These are phyloP conservation scores for Aaosphaeria arxii DNA, from an alignment of 2,329 filamentous ascomycete genomes.

Conservation along the genomic window DNA sequence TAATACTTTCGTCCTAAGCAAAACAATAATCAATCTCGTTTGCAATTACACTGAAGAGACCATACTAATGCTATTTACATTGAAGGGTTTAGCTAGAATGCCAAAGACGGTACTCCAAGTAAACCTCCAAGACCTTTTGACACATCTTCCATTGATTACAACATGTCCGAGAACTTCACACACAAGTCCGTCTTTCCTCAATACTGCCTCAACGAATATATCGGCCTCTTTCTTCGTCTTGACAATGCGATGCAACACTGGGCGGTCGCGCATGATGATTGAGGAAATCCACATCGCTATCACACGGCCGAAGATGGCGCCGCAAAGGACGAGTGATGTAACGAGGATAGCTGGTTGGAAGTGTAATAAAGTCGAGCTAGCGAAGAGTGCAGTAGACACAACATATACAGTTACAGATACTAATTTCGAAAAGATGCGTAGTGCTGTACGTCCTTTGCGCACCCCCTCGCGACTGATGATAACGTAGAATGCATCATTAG, in stretches of 20 bases:
- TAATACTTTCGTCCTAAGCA: too few species aligned
- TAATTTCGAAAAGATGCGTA: not conserved
- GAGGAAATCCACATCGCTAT: not conserved
- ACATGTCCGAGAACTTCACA: not conserved
- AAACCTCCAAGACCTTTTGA: too few species aligned
- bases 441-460: too few species aligned
- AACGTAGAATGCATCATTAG: not conserved
- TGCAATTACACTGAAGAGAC: too few species aligned
- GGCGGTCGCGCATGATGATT: not conserved
- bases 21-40: too few species aligned
- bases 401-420: not conserved
- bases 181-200: not conserved
- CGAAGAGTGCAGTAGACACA: conserved; percentile 3
- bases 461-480: too few species aligned
- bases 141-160: not conserved
- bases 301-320: not conserved
- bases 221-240: conserved; percentile 1
- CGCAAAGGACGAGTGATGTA: not conserved
- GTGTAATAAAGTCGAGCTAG: not conserved
- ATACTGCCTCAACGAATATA: not conserved
- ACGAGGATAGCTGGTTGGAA: not conserved
- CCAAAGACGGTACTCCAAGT: too few species aligned
- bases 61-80: too few species aligned
- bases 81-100: too few species aligned
- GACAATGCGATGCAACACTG: conserved; percentile 1